phyloP scores from a whole-genome alignment of 2,329 filamentous ascomycete species.

The Cladosporium sphaerospermum region DNA sequence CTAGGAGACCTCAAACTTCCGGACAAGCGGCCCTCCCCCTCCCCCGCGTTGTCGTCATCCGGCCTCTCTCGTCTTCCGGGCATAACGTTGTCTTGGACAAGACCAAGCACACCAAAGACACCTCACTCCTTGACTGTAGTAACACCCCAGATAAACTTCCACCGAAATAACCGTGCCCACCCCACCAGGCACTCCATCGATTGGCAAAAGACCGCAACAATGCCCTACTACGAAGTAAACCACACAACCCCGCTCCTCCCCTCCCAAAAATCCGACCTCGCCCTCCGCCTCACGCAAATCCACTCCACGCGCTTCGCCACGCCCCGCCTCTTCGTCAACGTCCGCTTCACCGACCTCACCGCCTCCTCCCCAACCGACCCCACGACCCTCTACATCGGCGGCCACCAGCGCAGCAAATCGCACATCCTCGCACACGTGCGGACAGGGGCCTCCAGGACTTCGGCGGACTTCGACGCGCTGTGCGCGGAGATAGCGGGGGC shows the following conservation, averaged over 20 bases:
- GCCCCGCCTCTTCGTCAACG: constrained; percentile 40
- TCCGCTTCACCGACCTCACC: constrained; percentile 32
- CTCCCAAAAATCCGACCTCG: constrained; percentile 35
- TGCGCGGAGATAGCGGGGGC: constrained; percentile 19
- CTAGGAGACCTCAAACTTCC: too few relatives aligned
- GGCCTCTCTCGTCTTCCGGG: too few relatives aligned
- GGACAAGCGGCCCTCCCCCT: too few relatives aligned
- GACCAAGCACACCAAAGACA: too few relatives aligned
- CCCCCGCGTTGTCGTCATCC: too few relatives aligned
- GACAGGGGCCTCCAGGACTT: constrained; percentile 27
- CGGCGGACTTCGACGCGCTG: constrained; percentile 27
- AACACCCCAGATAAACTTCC: too few relatives aligned
- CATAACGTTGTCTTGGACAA: too few relatives aligned
- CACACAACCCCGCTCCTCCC: constrained; percentile 30
- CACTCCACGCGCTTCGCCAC: constrained; percentile 39
- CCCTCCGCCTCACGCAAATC: constrained; percentile 35
- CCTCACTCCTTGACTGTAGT: too few relatives aligned
- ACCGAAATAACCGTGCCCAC: background rate
- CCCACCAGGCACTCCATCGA: background rate
- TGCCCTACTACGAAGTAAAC: constrained; percentile 42
- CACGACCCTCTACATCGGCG: constrained; percentile 30
- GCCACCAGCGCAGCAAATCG: constrained; percentile 29
- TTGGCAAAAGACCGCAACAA: constrained; percentile 17
- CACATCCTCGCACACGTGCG: constrained; percentile 32
- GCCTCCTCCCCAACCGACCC: background rate